Evolutionary conservation across 148 eudicot species (phyloP).

Genomic region (Diospyros lotus): DNA sequence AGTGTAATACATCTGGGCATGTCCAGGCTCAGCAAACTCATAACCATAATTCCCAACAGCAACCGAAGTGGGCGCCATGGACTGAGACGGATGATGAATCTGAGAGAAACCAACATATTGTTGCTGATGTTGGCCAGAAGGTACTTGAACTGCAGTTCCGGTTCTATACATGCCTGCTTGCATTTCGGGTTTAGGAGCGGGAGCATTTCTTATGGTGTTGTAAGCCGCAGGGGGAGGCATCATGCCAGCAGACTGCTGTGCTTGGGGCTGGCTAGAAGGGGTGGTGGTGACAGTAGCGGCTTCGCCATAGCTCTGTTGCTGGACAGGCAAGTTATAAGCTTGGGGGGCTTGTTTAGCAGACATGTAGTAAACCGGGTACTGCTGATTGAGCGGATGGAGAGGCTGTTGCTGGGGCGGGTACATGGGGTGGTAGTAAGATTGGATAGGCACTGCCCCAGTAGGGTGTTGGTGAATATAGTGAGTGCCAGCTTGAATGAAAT

Average conservation of each 20-base stretch:
- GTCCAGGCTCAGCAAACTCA: slow-evolving; percentile 63
- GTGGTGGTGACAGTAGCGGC: slow-evolving; percentile 12
- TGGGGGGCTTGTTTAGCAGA: slow-evolving; percentile 69
- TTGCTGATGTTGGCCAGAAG: slow-evolving; percentile 40
- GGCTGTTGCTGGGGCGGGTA: slow-evolving; percentile 72
- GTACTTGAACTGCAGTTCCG: slow-evolving; percentile 42
- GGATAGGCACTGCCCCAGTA: slow-evolving; percentile 47
- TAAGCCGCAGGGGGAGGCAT: slow-evolving; percentile 30
- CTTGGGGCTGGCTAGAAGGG: slow-evolving; percentile 42
- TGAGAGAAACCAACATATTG: slow-evolving; percentile 63
- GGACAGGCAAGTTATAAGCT: slow-evolving; percentile 52
- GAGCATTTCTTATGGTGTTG: slow-evolving; percentile 30
- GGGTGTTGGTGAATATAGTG: slow-evolving; percentile 59
- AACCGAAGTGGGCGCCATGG: slow-evolving; percentile 44
- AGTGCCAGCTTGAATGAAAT: slow-evolving; percentile 54
- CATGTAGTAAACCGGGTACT: slow-evolving; percentile 54
- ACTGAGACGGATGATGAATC: slow-evolving; percentile 65
- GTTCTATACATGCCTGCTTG: slow-evolving; percentile 51
- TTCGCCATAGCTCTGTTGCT: slow-evolving; percentile 45
- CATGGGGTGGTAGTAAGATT: slow-evolving; percentile 55
- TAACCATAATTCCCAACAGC: slow-evolving; percentile 51
- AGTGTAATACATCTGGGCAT: slow-evolving; percentile 56
- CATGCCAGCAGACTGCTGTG: slow-evolving; percentile 32
- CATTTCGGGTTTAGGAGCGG: slow-evolving; percentile 52
- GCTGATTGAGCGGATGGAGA: slow-evolving; percentile 42